Percentiles rank a stretch among this genome's conserved stretches.
These are phyloP conservation scores for Tylopilus rubrobrunneus DNA, from an alignment of 768 basidiomycete genomes.

Conservation along the genomic window DNA sequence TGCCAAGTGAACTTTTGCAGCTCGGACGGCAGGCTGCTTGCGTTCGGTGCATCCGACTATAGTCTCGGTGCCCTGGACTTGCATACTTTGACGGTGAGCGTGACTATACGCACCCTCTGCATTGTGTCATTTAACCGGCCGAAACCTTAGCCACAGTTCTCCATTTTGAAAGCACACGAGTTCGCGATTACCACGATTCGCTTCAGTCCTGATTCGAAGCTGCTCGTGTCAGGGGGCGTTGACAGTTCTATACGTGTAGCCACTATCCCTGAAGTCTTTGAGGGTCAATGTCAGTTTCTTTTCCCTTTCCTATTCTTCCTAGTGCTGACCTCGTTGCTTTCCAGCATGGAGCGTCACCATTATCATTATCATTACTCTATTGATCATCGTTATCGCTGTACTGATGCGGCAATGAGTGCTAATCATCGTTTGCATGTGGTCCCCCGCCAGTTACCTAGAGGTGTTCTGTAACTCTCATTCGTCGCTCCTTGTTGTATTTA, in stretches of 20 bases:
- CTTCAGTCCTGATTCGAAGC: slow-evolving; percentile 79
- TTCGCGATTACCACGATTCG: slow-evolving; percentile 87
- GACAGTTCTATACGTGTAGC: slow-evolving; percentile 85
- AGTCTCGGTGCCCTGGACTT: slow-evolving; percentile 84
- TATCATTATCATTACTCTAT: slow-evolving; percentile 39
- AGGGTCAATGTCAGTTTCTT: slow-evolving; percentile 48
- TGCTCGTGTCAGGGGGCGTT: slow-evolving; percentile 86
- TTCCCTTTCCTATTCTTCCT: slow-evolving; percentile 16
- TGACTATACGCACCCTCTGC: neutral
- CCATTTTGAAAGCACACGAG: slow-evolving; percentile 91
- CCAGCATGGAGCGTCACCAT: slow-evolving; percentile 40
- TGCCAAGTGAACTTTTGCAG: slow-evolving; percentile 38
- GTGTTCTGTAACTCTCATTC: neutral
- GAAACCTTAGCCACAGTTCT: slow-evolving; percentile 67
- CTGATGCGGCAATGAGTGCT: slow-evolving; percentile 28
- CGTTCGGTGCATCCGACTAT: slow-evolving; percentile 84
- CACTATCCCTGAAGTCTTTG: slow-evolving; percentile 57
- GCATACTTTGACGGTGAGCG: slow-evolving; percentile 65
- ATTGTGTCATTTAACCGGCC: neutral
- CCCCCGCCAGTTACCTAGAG: neutral
- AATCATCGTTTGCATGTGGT: neutral
- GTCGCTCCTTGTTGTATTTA: slow-evolving; percentile 21
- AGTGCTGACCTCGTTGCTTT: slow-evolving; percentile 26
- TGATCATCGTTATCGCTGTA: slow-evolving; percentile 42
- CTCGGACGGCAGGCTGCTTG: slow-evolving; percentile 75